These are phyloP conservation scores for Saussurea involucrata DNA, from an alignment of 129 eudicot species.

Conservation along the genomic window DNA sequence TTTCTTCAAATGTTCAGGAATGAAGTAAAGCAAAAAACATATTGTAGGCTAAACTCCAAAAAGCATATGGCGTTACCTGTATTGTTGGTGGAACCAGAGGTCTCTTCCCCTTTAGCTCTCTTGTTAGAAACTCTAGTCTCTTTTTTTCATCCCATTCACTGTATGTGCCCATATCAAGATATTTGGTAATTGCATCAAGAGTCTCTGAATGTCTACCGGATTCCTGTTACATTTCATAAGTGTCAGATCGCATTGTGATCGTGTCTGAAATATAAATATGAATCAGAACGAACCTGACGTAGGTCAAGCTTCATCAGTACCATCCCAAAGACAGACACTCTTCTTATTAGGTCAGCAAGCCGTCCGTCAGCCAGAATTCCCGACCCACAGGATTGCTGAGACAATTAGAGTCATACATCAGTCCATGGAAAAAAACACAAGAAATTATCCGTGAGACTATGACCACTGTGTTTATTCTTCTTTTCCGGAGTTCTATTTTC, in stretches of 20 bases:
- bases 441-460: neutral
- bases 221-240: conserved; percentile 49
- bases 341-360: conserved; percentile 88
- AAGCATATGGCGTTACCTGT: conserved; percentile 40
- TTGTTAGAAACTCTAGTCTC: conserved; percentile 64
- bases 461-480: neutral
- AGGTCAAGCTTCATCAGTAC: conserved; percentile 93
- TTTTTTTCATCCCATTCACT: conserved; percentile 91
- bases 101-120: conserved; percentile 90
- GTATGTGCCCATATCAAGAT: conserved; percentile 85
- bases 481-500: neutral
- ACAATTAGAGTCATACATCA: conserved; percentile 20
- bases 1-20: too few relatives aligned
- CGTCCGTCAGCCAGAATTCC: conserved; percentile 95
- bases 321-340: conserved; percentile 91
- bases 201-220: conserved; percentile 84
- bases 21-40: too few relatives aligned
- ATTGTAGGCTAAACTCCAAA: too few relatives aligned
- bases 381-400: conserved; percentile 85
- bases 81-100: conserved; percentile 80
- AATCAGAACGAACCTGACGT: conserved; percentile 69
- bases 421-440: conserved; percentile 6
- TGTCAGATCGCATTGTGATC: conserved; percentile 9
- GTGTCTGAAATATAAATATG: conserved; percentile 2
- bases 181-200: conserved; percentile 81